phyloP scores from a whole-genome alignment of 371 early-diverging fungal genomes.

The Choanephora cucurbitarum region DNA sequence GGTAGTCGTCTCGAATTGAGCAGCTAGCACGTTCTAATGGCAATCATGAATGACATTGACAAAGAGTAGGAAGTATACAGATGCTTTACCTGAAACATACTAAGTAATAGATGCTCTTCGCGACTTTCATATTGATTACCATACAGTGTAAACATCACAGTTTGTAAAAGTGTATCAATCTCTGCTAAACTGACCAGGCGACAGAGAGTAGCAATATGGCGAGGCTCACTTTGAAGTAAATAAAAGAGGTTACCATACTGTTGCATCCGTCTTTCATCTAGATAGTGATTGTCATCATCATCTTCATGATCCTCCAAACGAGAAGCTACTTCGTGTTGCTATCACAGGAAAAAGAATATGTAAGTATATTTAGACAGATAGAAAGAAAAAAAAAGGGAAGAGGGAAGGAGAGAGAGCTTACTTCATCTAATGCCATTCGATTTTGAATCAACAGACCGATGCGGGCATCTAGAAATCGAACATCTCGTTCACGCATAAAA shows the following conservation, averaged over 20 bases:
- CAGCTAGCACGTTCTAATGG: slow-evolving; percentile 77
- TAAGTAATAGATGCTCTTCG: slow-evolving; percentile 91
- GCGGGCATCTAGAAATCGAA: slow-evolving; percentile 88
- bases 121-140: slow-evolving; percentile 95
- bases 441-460: slow-evolving; percentile 92
- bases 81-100: slow-evolving; percentile 93
- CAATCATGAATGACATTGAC: neutral
- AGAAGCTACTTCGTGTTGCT: slow-evolving; percentile 78
- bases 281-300: slow-evolving; percentile 63
- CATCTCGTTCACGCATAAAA: slow-evolving; percentile 92
- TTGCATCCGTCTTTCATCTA: slow-evolving; percentile 78
- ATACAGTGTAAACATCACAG: slow-evolving; percentile 94
- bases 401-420: too few relatives aligned
- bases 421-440: slow-evolving; percentile 87
- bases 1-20: slow-evolving; percentile 86
- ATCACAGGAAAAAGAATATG: neutral
- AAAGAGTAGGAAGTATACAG: too few relatives aligned
- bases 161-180: slow-evolving; percentile 91
- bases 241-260: slow-evolving; percentile 91
- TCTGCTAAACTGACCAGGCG: slow-evolving; percentile 82
- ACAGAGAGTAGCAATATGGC: slow-evolving; percentile 85
- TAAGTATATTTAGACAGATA: neutral
- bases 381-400: too few relatives aligned
- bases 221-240: slow-evolving; percentile 88
- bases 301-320: slow-evolving; percentile 75